These are phyloP conservation scores for Phytopythium litorale DNA, from an alignment of 352 stramenopile species.

Conservation along the genomic window DNA sequence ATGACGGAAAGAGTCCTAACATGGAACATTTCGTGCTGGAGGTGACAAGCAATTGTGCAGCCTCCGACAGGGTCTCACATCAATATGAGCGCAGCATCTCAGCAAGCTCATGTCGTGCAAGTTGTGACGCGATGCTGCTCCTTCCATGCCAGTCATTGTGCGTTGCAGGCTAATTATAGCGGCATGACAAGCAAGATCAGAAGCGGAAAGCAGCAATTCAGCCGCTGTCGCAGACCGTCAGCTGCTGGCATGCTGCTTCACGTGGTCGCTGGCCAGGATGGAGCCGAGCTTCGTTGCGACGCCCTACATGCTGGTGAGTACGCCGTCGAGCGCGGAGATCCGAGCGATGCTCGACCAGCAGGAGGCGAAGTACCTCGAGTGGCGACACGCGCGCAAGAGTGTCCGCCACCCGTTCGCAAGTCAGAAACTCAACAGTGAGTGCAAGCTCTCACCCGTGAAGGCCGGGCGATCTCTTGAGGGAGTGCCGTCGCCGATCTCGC, in stretches of 20 bases:
- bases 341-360: slow-evolving; percentile 48
- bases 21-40: not conserved
- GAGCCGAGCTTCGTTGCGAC: slow-evolving; percentile 51
- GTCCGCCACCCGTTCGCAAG: slow-evolving; percentile 43
- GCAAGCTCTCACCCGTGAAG: not conserved
- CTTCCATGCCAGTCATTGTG: no score
- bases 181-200: not conserved
- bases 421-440: slow-evolving; percentile 42
- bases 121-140: not conserved
- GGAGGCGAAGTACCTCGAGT: slow-evolving; percentile 40
- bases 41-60: not conserved
- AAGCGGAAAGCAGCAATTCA: not conserved
- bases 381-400: slow-evolving; percentile 32
- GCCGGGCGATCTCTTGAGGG: not conserved
- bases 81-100: not conserved
- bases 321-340: slow-evolving; percentile 36
- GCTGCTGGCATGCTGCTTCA: not conserved
- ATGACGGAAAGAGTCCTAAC: not conserved
- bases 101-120: not conserved
- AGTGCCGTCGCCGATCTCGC: not conserved
- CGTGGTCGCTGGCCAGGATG: slow-evolving; percentile 19
- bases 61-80: not conserved
- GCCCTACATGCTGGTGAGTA: slow-evolving; percentile 37
- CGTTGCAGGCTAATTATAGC: not conserved
- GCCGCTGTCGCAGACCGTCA: not conserved